phyloP scores from a whole-genome alignment of 2,329 filamentous ascomycete genomes.

The Mycosphaerella arachidis region DNA sequence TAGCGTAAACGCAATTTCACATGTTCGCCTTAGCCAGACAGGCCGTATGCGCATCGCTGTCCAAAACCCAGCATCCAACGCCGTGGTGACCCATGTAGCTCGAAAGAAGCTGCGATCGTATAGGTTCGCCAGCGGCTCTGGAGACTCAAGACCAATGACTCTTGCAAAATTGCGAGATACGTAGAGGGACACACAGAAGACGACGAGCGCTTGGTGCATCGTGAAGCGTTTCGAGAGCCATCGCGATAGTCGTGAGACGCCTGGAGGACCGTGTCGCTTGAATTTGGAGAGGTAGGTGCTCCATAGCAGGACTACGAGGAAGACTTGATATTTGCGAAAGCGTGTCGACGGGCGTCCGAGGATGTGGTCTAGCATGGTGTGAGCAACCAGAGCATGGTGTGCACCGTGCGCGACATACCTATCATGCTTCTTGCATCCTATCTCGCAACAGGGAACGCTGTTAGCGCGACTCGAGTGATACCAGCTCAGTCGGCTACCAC shows the following conservation, averaged over 20 bases:
- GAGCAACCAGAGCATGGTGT: neutral
- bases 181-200: slow-evolving; percentile 89
- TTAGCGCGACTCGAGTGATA: neutral
- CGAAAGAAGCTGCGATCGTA: slow-evolving; percentile 91
- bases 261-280: slow-evolving; percentile 78
- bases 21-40: slow-evolving; percentile 76
- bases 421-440: slow-evolving; percentile 10
- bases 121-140: slow-evolving; percentile 89
- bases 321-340: slow-evolving; percentile 48
- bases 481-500: neutral
- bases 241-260: slow-evolving; percentile 65
- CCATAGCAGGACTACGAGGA: slow-evolving; percentile 90
- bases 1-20: slow-evolving; percentile 75
- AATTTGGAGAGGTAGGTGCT: slow-evolving; percentile 78
- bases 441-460: neutral
- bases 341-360: slow-evolving; percentile 23
- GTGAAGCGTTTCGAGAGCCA: slow-evolving; percentile 68
- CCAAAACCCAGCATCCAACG: slow-evolving; percentile 95
- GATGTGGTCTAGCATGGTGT: slow-evolving; percentile 17
- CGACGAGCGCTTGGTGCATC: slow-evolving; percentile 81
- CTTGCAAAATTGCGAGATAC: slow-evolving; percentile 90
- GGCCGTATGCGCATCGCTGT: slow-evolving; percentile 87
- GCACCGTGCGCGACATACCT: slow-evolving; percentile 5
- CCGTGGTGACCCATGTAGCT: slow-evolving; percentile 94
- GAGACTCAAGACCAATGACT: slow-evolving; percentile 81